phyloP scores from a whole-genome alignment of 495 filamentous ascomycete genomes.

The Pseudomonodictys pantanalensis region DNA sequence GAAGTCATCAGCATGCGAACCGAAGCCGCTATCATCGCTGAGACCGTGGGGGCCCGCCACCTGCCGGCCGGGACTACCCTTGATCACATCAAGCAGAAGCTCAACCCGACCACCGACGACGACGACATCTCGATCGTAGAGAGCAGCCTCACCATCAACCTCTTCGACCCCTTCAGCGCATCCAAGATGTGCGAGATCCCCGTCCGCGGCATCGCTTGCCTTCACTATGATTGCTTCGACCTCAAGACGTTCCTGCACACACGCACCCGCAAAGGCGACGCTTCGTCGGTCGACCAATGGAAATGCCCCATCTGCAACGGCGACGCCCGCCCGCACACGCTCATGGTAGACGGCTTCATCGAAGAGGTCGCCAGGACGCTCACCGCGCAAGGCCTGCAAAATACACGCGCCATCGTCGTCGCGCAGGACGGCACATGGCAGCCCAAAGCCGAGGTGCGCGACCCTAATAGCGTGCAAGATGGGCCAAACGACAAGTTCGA shows the following conservation, averaged over 20 bases:
- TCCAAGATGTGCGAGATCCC: conserved; percentile 63
- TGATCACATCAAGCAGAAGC: conserved; percentile 50
- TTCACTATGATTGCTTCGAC: conserved; percentile 85
- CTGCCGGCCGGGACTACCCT: conserved; percentile 44
- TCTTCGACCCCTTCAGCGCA: conserved; percentile 73
- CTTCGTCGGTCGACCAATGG: conserved; percentile 70
- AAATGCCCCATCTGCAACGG: conserved; percentile 73
- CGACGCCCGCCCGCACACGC: conserved; percentile 68
- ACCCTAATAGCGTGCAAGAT: conserved; percentile 6
- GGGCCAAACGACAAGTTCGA: too few relatives aligned
- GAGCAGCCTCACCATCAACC: conserved; percentile 63
- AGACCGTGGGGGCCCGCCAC: conserved; percentile 39
- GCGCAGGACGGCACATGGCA: conserved; percentile 42
- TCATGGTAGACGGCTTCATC: conserved; percentile 71
- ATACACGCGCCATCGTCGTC: conserved; percentile 41
- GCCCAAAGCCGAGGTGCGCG: conserved; percentile 24
- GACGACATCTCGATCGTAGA: conserved; percentile 67
- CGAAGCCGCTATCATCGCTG: conserved; percentile 50
- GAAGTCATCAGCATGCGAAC: conserved; percentile 52
- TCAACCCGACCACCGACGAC: conserved; percentile 47
- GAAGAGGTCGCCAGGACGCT: conserved; percentile 49
- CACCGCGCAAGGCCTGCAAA: conserved; percentile 27
- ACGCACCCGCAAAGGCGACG: conserved; percentile 49
- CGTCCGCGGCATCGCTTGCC: conserved; percentile 59
- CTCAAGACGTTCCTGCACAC: conserved; percentile 74